A percentile compares a stretch with the other conserved stretches of the same genome.
Conservation (phyloP, 2,329 filamentous ascomycete species). For the Metarhizium sp. region DNA sequence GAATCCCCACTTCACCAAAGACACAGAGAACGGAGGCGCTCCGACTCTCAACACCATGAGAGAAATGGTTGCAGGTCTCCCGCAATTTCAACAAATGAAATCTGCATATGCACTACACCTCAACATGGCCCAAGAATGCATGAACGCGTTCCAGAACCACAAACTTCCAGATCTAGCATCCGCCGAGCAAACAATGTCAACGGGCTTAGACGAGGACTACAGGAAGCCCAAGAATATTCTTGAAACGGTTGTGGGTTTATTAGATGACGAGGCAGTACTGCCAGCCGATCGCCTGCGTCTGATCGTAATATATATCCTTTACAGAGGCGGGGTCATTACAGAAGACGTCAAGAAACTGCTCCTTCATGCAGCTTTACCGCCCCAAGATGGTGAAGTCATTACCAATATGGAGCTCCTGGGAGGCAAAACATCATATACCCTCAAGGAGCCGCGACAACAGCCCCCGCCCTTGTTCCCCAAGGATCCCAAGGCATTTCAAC, state of each 20-base stretch:
- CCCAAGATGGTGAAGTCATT: slow-evolving; percentile 62
- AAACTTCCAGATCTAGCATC: slow-evolving; percentile 83
- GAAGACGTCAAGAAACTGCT: slow-evolving; percentile 81
- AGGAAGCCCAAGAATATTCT: slow-evolving; percentile 84
- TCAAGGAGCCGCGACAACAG: slow-evolving; percentile 68
- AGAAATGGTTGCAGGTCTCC: slow-evolving; percentile 91
- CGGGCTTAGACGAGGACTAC: slow-evolving; percentile 86
- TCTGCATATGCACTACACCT: slow-evolving; percentile 90
- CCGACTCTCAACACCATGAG: slow-evolving; percentile 84
- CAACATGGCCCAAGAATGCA: slow-evolving; percentile 94
- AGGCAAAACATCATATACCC: slow-evolving; percentile 53
- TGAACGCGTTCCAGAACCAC: slow-evolving; percentile 80
- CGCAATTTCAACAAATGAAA: slow-evolving; percentile 93
- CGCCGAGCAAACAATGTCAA: slow-evolving; percentile 83
- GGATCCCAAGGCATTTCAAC: slow-evolving; percentile 45
- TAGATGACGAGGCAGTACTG: slow-evolving; percentile 72
- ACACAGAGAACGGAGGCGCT: slow-evolving; percentile 45
- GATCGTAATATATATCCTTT: slow-evolving; percentile 77
- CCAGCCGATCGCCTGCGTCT: slow-evolving; percentile 72
- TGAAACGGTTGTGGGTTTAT: slow-evolving; percentile 73
- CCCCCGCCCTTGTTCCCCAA: slow-evolving; percentile 61
- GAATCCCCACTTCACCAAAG: slow-evolving; percentile 85
- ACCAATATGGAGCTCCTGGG: slow-evolving; percentile 76
- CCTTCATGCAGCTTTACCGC: slow-evolving; percentile 69
- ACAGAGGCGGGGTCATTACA: slow-evolving; percentile 72